Conservation (phyloP, 2,329 filamentous ascomycete species). For the Monosporascus sp. region DNA sequence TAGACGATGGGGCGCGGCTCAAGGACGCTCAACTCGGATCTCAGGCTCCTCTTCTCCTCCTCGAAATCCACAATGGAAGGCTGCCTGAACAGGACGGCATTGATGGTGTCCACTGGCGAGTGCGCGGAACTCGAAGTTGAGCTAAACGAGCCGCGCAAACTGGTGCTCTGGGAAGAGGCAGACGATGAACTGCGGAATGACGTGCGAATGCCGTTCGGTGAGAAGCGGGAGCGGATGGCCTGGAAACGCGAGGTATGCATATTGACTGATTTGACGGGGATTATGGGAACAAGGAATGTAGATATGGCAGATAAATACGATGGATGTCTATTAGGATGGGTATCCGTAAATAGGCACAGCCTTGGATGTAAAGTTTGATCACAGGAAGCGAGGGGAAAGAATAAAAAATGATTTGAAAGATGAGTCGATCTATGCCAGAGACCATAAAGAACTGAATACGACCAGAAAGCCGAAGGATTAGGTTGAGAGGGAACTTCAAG, state of each 20-base stretch:
- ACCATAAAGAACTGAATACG: slow-evolving; percentile 14
- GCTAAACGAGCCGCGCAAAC: slow-evolving; percentile 35
- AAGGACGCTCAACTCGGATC: slow-evolving; percentile 49
- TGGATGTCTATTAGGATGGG: slow-evolving; percentile 8
- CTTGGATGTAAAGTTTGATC: slow-evolving; percentile 10
- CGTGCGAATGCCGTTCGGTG: slow-evolving; percentile 42
- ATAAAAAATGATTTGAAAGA: slow-evolving; percentile 19
- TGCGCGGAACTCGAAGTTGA: slow-evolving; percentile 41
- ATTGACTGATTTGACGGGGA: slow-evolving; percentile 17
- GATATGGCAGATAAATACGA: slow-evolving; percentile 2
- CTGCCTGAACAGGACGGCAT: slow-evolving; percentile 54
- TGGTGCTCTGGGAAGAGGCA: slow-evolving; percentile 36
- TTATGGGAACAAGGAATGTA: not conserved
- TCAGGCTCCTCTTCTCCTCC: slow-evolving; percentile 50
- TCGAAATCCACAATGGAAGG: slow-evolving; percentile 53
- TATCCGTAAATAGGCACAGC: slow-evolving; percentile 26
- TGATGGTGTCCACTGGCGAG: slow-evolving; percentile 46
- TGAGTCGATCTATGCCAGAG: slow-evolving; percentile 24
- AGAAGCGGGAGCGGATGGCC: slow-evolving; percentile 45
- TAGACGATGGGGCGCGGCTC: slow-evolving; percentile 59
- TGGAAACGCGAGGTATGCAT: slow-evolving; percentile 48
- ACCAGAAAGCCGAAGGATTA: slow-evolving; percentile 6
- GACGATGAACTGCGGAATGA: slow-evolving; percentile 49
- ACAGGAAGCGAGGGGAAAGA: slow-evolving; percentile 24
- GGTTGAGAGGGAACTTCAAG: not conserved